Conservation (phyloP, 2,329 filamentous ascomycete genomes). For the Lojkania enalia region DNA sequence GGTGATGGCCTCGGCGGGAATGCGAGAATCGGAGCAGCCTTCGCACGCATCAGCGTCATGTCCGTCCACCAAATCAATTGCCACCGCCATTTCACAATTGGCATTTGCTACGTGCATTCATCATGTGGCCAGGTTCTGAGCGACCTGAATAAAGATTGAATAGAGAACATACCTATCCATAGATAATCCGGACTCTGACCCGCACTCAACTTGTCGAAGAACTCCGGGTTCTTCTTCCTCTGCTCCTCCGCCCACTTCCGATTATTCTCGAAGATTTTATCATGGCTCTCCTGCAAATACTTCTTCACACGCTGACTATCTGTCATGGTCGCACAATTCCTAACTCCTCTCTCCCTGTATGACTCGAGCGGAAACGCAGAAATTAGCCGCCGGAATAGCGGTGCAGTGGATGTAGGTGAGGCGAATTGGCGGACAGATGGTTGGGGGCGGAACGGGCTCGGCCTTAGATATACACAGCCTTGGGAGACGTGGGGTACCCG, state of each 20-base stretch:
- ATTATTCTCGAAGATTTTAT: slow-evolving; percentile 71
- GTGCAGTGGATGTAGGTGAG: background rate
- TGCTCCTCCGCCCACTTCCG: slow-evolving; percentile 66
- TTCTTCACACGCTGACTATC: slow-evolving; percentile 23
- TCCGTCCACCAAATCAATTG: too few relatives aligned
- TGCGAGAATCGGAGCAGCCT: slow-evolving; percentile 47
- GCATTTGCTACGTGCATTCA: too few relatives aligned
- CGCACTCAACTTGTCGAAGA: slow-evolving; percentile 65
- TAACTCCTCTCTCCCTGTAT: background rate
- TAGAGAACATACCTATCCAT: slow-evolving; percentile 41
- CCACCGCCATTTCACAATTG: too few relatives aligned
- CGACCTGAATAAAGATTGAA: too few relatives aligned
- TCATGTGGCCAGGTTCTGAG: too few relatives aligned
- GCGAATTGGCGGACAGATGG: too few relatives aligned
- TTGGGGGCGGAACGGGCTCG: too few relatives aligned
- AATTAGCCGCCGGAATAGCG: background rate
- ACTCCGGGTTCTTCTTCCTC: slow-evolving; percentile 62
- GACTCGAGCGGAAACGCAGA: background rate
- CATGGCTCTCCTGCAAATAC: slow-evolving; percentile 67
- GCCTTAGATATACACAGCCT: background rate
- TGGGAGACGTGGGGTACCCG: slow-evolving; percentile 1
- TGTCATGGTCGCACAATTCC: background rate
- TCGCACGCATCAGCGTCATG: too few relatives aligned
- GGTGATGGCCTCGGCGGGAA: slow-evolving; percentile 47
- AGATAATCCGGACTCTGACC: slow-evolving; percentile 73